These are phyloP conservation scores for Cyberlindnera galapagoensis DNA, from an alignment of 805 yeast species.

Conservation along the genomic window DNA sequence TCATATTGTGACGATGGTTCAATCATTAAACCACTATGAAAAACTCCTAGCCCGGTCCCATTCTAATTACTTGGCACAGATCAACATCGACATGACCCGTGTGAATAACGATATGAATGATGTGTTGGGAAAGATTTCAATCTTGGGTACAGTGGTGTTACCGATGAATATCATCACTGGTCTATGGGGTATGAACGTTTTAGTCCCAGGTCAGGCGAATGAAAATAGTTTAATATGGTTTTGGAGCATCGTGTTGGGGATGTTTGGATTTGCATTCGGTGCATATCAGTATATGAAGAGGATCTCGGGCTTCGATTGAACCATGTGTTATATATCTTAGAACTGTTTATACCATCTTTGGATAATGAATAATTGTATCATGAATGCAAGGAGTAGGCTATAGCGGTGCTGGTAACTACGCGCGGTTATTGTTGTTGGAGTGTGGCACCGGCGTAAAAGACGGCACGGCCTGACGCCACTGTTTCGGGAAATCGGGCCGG, in stretches of 20 bases:
- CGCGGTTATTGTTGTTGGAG: too few relatives aligned
- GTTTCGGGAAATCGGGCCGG: too few relatives aligned
- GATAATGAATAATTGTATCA: too few relatives aligned
- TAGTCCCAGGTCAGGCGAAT: slow-evolving; percentile 84
- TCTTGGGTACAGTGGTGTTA: slow-evolving; percentile 88
- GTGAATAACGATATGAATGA: slow-evolving; percentile 97
- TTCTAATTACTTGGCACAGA: slow-evolving; percentile 92
- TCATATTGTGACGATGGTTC: slow-evolving; percentile 96
- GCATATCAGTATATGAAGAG: slow-evolving; percentile 45
- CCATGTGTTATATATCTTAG: too few relatives aligned
- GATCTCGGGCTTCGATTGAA: slow-evolving; percentile 28
- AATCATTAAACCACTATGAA: slow-evolving; percentile 89
- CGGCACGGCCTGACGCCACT: too few relatives aligned
- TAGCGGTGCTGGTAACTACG: too few relatives aligned
- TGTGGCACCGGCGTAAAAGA: too few relatives aligned
- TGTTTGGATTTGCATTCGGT: slow-evolving; percentile 40
- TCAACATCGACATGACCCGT: slow-evolving; percentile 95
- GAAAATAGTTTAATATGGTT: slow-evolving; percentile 61
- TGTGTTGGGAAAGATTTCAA: slow-evolving; percentile 87
- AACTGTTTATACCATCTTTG: too few relatives aligned
- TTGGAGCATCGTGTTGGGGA: slow-evolving; percentile 40
- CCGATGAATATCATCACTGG: slow-evolving; percentile 97
- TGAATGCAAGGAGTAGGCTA: too few relatives aligned
- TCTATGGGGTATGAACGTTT: slow-evolving; percentile 97
- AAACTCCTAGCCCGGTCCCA: slow-evolving; percentile 92